Evolutionary conservation across 2,329 filamentous ascomycete genomes (phyloP).

Genomic region (Hypoxylon sp.): DNA sequence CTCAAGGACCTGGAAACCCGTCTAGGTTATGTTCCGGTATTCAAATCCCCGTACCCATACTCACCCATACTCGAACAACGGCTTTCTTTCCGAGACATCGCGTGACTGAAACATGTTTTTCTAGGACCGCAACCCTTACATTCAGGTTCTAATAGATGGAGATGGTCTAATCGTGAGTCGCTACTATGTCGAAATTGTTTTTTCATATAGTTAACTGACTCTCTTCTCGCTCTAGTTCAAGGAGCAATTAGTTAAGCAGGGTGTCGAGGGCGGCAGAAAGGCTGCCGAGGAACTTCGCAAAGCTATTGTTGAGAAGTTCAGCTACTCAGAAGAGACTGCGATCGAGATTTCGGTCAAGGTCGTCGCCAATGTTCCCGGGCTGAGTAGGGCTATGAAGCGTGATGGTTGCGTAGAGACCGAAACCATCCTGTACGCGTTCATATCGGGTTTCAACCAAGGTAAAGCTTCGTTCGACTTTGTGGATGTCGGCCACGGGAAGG

Average conservation of each 20-base stretch:
- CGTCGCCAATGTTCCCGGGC: conserved; percentile 67
- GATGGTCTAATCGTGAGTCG: conserved; percentile 71
- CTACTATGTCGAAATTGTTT: conserved; percentile 8
- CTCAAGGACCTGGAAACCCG: conserved; percentile 59
- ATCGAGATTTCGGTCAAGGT: conserved; percentile 70
- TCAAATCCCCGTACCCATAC: background rate
- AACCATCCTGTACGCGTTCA: conserved; percentile 69
- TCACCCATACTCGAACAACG: conserved; percentile 27
- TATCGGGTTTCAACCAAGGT: conserved; percentile 71
- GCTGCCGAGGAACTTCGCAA: conserved; percentile 66
- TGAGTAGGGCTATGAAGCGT: conserved; percentile 65
- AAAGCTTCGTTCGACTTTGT: conserved; percentile 74
- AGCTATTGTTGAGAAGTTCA: conserved; percentile 64
- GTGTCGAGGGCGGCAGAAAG: conserved; percentile 68
- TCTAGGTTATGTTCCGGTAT: conserved; percentile 59
- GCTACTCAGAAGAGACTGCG: conserved; percentile 58
- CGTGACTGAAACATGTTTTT: conserved; percentile 41
- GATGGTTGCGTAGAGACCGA: conserved; percentile 63
- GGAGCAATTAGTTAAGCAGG: conserved; percentile 67
- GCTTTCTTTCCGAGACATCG: conserved; percentile 14
- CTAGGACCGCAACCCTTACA: conserved; percentile 70
- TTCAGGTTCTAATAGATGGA: conserved; percentile 73
- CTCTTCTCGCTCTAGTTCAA: conserved; percentile 65
- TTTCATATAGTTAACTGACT: conserved; percentile 26
- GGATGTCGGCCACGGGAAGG: conserved; percentile 72